Evolutionary conservation across 2,329 filamentous ascomycete species (phyloP).

Genomic region (Esteya vermicola): DNA sequence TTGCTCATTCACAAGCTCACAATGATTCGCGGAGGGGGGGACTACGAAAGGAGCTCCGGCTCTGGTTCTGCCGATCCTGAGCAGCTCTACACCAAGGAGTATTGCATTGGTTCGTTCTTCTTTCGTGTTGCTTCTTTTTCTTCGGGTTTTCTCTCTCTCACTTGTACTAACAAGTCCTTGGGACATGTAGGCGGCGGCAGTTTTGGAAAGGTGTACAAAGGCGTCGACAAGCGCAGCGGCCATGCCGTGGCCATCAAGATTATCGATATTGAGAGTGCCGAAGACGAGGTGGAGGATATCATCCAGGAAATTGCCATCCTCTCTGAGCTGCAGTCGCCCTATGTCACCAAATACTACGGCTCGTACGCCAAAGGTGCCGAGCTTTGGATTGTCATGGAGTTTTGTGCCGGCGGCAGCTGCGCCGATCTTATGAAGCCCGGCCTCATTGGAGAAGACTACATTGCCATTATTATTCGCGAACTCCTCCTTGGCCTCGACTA

Average conservation of each 20-base stretch:
- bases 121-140: no score
- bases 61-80: conserved; percentile 65
- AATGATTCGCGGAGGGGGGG: conserved; percentile 6
- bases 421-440: conserved; percentile 93
- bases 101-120: conserved; percentile 58
- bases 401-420: conserved; percentile 91
- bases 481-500: conserved; percentile 84
- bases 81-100: conserved; percentile 84
- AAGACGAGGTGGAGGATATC: conserved; percentile 98
- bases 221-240: conserved; percentile 83
- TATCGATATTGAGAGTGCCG: conserved; percentile 96
- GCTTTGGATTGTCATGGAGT: conserved; percentile 99
- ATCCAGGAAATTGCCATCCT: conserved; percentile 98
- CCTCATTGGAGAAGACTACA: conserved; percentile 83
- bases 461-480: conserved; percentile 87
- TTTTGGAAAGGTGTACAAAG: conserved; percentile 98
- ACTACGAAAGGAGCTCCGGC: conserved; percentile 31
- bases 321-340: conserved; percentile 87
- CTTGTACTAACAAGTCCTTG: conserved; percentile 13
- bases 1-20: not conserved
- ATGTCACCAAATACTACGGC: conserved; percentile 95
- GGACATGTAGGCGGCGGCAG: conserved; percentile 77
- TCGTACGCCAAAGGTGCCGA: conserved; percentile 93
- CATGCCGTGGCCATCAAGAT: conserved; percentile 95
- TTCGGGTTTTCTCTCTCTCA: no score